Conservation (phyloP, 1,284 basidiomycete species). For the Tilletia indica region DNA sequence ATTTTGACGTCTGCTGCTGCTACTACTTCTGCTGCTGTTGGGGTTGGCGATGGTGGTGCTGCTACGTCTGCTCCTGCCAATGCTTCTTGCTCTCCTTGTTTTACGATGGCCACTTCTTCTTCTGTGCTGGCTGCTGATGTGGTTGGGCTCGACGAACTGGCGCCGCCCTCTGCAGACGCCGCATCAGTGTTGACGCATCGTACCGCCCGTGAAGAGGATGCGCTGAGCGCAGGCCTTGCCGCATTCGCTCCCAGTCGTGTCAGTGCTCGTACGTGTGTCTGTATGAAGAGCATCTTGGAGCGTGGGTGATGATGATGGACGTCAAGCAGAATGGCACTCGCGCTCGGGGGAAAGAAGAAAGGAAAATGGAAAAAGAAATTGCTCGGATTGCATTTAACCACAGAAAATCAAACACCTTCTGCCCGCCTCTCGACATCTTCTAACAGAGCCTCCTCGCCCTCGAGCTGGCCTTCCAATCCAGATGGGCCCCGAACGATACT, state of each 20-base stretch:
- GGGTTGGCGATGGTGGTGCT: neutral
- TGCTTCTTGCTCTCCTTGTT: neutral
- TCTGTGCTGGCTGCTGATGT: neutral
- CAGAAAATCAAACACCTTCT: too few species aligned
- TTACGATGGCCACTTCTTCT: neutral
- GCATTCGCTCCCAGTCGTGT: neutral
- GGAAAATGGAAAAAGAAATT: too few species aligned
- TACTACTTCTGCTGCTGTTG: neutral
- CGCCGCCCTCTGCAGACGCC: too few species aligned
- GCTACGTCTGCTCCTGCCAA: neutral
- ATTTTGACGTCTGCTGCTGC: neutral
- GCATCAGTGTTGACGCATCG: neutral
- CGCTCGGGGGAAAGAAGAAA: too few species aligned
- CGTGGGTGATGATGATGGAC: neutral
- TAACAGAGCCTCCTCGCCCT: neutral
- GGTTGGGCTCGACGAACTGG: too few species aligned
- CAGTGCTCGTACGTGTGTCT: neutral
- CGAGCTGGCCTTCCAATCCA: neutral
- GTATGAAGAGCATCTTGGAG: neutral
- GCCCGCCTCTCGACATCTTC: too few species aligned
- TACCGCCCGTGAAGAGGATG: neutral
- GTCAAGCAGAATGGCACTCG: neutral
- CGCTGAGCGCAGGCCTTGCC: neutral
- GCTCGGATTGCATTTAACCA: too few species aligned
- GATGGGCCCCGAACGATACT: neutral